These are phyloP conservation scores for Corylus americana DNA, from an alignment of 306 rosid genomes.

Conservation along the genomic window DNA sequence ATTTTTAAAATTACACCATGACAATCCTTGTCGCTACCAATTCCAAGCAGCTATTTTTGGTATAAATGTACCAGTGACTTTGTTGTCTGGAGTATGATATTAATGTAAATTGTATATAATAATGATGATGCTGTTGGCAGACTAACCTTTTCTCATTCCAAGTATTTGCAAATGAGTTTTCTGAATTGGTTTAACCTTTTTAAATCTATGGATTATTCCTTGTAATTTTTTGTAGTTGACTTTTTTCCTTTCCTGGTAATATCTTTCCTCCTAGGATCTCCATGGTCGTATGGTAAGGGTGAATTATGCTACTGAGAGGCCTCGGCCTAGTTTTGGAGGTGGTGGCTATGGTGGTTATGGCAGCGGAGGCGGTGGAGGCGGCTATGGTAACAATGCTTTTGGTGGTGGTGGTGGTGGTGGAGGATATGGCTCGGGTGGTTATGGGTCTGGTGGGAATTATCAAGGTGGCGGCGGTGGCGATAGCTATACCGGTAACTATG, in stretches of 20 bases:
- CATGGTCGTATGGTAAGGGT: constrained; percentile 82
- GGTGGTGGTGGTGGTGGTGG: constrained; percentile 37
- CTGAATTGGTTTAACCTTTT: background rate
- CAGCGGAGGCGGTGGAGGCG: constrained; percentile 20
- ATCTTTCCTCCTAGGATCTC: constrained; percentile 60
- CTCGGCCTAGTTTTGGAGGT: constrained; percentile 43
- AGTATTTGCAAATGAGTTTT: background rate
- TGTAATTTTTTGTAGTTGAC: background rate
- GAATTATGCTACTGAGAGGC: constrained; percentile 78
- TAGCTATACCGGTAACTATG: constrained; percentile 11
- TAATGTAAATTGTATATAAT: background rate
- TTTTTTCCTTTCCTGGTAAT: background rate
- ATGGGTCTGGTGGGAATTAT: constrained; percentile 31
- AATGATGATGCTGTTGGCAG: background rate
- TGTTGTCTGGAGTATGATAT: background rate
- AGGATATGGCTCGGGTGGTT: constrained; percentile 19
- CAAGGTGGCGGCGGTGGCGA: constrained; percentile 35
- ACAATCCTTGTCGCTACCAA: background rate
- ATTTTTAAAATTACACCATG: background rate
- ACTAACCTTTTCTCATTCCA: background rate
- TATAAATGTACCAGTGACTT: background rate
- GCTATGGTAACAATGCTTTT: constrained; percentile 18
- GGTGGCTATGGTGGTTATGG: constrained; percentile 18
- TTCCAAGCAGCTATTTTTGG: background rate
- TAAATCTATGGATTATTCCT: background rate